Percentiles rank a stretch among this genome's conserved stretches.
Evolutionary conservation across 2,329 filamentous ascomycete species (phyloP).

Genomic region (Neofusicoccum laricinum): DNA sequence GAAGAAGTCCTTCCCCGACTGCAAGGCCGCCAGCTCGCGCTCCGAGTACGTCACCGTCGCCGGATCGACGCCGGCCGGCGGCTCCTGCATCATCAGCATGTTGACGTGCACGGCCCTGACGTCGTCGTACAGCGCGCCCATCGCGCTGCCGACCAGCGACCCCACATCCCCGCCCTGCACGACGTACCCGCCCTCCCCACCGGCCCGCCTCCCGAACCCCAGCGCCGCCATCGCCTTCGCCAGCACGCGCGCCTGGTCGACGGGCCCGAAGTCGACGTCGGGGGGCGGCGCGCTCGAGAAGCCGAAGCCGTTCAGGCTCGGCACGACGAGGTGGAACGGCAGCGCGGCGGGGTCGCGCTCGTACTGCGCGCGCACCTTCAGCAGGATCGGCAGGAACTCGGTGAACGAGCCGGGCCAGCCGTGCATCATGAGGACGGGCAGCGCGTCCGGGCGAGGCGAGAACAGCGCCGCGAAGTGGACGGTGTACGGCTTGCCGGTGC

Average conservation of each 20-base stretch:
- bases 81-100: slow-evolving; percentile 20
- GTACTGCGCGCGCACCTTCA: slow-evolving; percentile 47
- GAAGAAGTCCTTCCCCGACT: slow-evolving; percentile 29
- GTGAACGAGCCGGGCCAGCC: slow-evolving; percentile 57
- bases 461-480: slow-evolving; percentile 58
- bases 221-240: slow-evolving; percentile 54
- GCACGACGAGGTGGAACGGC: slow-evolving; percentile 58
- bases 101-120: not conserved
- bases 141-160: slow-evolving; percentile 39
- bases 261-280: slow-evolving; percentile 43
- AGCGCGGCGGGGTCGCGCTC: slow-evolving; percentile 45
- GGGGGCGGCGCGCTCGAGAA: slow-evolving; percentile 48
- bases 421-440: slow-evolving; percentile 54
- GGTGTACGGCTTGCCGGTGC: slow-evolving; percentile 31
- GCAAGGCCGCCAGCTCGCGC: not conserved
- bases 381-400: slow-evolving; percentile 56
- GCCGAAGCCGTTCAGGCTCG: slow-evolving; percentile 55
- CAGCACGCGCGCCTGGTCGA: slow-evolving; percentile 44
- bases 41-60: not conserved
- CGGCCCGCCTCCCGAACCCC: slow-evolving; percentile 40
- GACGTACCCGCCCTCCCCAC: slow-evolving; percentile 51
- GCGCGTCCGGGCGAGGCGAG: slow-evolving; percentile 50
- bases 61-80: slow-evolving; percentile 21
- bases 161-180: slow-evolving; percentile 59
- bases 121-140: slow-evolving; percentile 38